phyloP scores from a whole-genome alignment of 176 grass and related monocot species.

The Ampelocalamus luodianensis region DNA sequence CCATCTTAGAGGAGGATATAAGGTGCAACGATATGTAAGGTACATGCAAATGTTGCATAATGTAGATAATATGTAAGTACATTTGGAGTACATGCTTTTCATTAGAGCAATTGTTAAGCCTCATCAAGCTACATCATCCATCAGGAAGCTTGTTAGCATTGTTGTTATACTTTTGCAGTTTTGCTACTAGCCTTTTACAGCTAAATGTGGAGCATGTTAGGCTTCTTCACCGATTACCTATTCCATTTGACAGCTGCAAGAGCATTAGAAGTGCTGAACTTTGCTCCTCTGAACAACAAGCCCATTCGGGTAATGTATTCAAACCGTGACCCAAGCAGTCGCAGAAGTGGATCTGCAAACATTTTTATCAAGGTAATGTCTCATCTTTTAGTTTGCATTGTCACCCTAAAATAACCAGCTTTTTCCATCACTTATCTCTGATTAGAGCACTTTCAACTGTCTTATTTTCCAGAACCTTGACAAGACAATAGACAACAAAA shows the following conservation, averaged over 20 bases:
- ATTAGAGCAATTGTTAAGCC: not conserved
- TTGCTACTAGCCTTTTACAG: not conserved
- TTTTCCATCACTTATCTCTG: not conserved
- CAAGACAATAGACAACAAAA: slow-evolving; percentile 81
- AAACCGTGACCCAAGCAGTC: slow-evolving; percentile 76
- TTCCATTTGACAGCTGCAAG: slow-evolving; percentile 62
- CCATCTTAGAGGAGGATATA: not conserved
- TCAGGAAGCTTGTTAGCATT: not conserved
- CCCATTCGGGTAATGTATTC: slow-evolving; percentile 82
- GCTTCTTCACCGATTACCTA: slow-evolving; percentile 19
- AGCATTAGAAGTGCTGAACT: slow-evolving; percentile 69
- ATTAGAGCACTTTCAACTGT: slow-evolving; percentile 31
- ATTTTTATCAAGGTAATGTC: slow-evolving; percentile 83
- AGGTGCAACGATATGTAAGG: not conserved
- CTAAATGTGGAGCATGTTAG: not conserved
- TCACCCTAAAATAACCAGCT: not conserved
- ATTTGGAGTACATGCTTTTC: not conserved
- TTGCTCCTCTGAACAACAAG: slow-evolving; percentile 65
- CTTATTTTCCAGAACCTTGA: slow-evolving; percentile 76
- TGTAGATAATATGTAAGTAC: not conserved
- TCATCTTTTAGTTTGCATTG: slow-evolving; percentile 29
- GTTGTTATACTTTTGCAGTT: not conserved
- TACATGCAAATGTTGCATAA: not conserved
- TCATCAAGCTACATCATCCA: not conserved
- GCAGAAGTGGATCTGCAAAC: slow-evolving; percentile 77